These are phyloP conservation scores for Trichophyton verrucosum DNA, from an alignment of 2,329 filamentous ascomycete species.

Conservation along the genomic window DNA sequence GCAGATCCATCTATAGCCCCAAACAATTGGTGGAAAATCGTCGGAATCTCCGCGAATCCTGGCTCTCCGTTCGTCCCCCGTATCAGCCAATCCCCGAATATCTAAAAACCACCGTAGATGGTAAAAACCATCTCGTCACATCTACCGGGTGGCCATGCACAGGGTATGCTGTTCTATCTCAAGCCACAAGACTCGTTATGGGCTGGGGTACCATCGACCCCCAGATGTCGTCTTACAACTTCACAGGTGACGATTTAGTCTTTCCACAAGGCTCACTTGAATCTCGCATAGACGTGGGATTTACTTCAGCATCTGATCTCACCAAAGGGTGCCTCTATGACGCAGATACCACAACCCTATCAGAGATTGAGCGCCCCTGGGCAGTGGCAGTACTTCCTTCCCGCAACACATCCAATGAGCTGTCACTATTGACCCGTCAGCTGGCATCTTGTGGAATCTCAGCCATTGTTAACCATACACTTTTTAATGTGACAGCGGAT, in stretches of 20 bases:
- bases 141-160: slow-evolving; percentile 53
- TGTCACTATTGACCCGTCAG: slow-evolving; percentile 27
- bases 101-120: slow-evolving; percentile 33
- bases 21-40: slow-evolving; percentile 39
- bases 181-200: slow-evolving; percentile 42
- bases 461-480: slow-evolving; percentile 45
- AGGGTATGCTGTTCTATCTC: slow-evolving; percentile 43
- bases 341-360: slow-evolving; percentile 29
- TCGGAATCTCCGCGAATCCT: slow-evolving; percentile 45
- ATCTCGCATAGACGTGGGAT: slow-evolving; percentile 23
- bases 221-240: slow-evolving; percentile 45
- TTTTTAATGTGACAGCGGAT: slow-evolving; percentile 41
- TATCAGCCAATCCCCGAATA: slow-evolving; percentile 42
- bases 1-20: slow-evolving; percentile 44
- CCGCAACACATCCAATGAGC: slow-evolving; percentile 17
- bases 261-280: slow-evolving; percentile 40
- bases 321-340: slow-evolving; percentile 44
- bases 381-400: slow-evolving; percentile 26
- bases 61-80: slow-evolving; percentile 37
- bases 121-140: slow-evolving; percentile 34
- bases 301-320: slow-evolving; percentile 31
- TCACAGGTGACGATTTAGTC: slow-evolving; percentile 40
- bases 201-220: slow-evolving; percentile 46
- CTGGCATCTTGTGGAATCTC: slow-evolving; percentile 49
- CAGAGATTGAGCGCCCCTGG: slow-evolving; percentile 43